Conservation (phyloP, 768 basidiomycete genomes). For the Lentinula aciculospora region DNA sequence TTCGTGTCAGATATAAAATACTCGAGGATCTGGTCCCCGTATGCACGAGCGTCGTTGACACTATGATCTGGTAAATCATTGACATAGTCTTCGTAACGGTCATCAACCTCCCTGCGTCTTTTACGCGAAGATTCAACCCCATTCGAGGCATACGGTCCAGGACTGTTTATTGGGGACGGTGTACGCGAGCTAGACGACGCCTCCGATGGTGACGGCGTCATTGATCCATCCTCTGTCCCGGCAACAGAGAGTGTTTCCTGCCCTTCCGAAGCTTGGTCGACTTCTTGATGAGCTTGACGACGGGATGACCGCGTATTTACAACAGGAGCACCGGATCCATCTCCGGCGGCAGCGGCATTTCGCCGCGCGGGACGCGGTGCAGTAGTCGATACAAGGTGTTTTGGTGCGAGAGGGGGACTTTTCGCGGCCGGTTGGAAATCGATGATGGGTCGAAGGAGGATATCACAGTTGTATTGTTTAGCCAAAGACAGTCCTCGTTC, state of each 20-base stretch:
- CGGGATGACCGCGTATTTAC: slow-evolving; percentile 60
- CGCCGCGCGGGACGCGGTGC: slow-evolving; percentile 44
- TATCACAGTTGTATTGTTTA: slow-evolving; percentile 90
- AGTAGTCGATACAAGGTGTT: slow-evolving; percentile 82
- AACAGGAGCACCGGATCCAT: slow-evolving; percentile 28
- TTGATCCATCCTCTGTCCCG: slow-evolving; percentile 82
- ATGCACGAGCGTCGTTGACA: slow-evolving; percentile 59
- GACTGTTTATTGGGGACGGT: slow-evolving; percentile 78
- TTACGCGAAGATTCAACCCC: slow-evolving; percentile 36
- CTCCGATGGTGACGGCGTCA: slow-evolving; percentile 86
- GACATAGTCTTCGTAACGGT: slow-evolving; percentile 42
- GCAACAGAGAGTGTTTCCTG: slow-evolving; percentile 59
- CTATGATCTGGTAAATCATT: slow-evolving; percentile 31
- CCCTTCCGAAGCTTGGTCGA: slow-evolving; percentile 53
- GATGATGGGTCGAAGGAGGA: slow-evolving; percentile 83
- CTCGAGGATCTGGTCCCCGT: slow-evolving; percentile 94
- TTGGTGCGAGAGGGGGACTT: slow-evolving; percentile 93
- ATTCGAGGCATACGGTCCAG: slow-evolving; percentile 39
- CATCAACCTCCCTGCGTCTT: slow-evolving; percentile 40
- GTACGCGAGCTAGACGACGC: slow-evolving; percentile 87
- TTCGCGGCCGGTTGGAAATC: slow-evolving; percentile 88
- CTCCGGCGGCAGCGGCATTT: slow-evolving; percentile 30
- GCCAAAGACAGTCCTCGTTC: slow-evolving; percentile 83
- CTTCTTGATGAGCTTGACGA: slow-evolving; percentile 37
- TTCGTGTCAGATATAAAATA: slow-evolving; percentile 98